Conservation (phyloP, 2,329 filamentous ascomycete species). For the Alternaria sp. region DNA sequence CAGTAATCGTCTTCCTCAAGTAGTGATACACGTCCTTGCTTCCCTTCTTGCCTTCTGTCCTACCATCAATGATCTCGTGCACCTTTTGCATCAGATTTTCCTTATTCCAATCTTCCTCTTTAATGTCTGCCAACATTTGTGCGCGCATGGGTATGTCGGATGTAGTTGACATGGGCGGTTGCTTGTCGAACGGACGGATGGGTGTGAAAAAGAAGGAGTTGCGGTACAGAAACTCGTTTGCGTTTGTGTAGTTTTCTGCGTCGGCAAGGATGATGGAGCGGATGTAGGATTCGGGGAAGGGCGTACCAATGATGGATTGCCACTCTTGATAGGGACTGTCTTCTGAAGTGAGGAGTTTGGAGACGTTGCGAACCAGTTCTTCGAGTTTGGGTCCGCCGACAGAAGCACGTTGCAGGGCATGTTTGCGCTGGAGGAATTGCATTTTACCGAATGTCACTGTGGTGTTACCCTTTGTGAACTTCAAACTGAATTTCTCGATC, state of each 20-base stretch:
- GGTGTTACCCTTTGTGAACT: conserved; percentile 91
- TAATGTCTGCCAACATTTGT: conserved; percentile 28
- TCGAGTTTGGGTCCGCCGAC: conserved; percentile 54
- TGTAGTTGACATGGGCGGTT: conserved; percentile 16
- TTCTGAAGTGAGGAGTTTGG: conserved; percentile 38
- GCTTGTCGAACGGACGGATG: conserved; percentile 22
- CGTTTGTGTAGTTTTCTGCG: conserved; percentile 65
- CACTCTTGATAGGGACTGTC: conserved; percentile 38
- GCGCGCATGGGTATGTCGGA: conserved; percentile 29
- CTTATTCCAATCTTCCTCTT: conserved; percentile 33
- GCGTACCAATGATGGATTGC: conserved; percentile 31
- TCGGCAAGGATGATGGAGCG: conserved; percentile 61
- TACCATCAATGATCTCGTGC: conserved; percentile 37
- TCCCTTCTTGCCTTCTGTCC: conserved; percentile 32
- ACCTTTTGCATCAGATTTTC: conserved; percentile 38
- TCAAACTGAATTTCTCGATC: conserved; percentile 78
- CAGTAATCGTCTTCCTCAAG: conserved; percentile 42
- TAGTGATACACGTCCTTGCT: conserved; percentile 47
- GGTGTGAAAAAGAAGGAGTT: conserved; percentile 67
- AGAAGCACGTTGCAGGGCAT: conserved; percentile 62
- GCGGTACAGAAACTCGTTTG: conserved; percentile 63
- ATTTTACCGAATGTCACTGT: conserved; percentile 83
- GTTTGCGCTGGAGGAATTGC: conserved; percentile 77
- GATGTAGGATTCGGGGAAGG: conserved; percentile 57
- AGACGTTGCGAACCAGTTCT: conserved; percentile 48